Evolutionary conservation across 768 basidiomycete species (phyloP), one percentile per base, ranked within the genome.

Genomic region (Tylopilus plumbeoviolaceoides): DNA sequence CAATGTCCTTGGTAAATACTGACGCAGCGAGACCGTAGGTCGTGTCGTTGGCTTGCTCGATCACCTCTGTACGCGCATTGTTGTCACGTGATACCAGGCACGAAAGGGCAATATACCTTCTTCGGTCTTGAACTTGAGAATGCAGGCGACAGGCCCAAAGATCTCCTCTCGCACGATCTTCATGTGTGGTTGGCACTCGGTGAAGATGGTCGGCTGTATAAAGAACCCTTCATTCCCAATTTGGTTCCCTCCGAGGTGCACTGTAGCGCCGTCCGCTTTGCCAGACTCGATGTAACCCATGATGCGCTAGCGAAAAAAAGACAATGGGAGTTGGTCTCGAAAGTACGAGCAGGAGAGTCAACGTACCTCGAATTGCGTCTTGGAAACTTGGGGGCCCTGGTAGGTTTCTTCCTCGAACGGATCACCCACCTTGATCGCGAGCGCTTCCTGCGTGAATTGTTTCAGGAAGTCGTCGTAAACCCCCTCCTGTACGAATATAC

Each of bases 1-100:
- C 65, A 57, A 79, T 54, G 30, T 54, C 51, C 11, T 45, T 54
- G 1, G 53, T 54, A 36, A 54, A 54, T n/a, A 54, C 53, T 5
- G 53, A 53, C 5, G 53, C 53, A 11, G 51, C 51, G 2, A 54
- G 53, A 27, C 53, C 53, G 15, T 54, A 54, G 17, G 53, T 39
- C 44, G 53, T 54, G 43, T 54, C 12, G 44, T 54, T 54, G 30
- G 53, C 53, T 40, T 54, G 21, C 33, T 55, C 53, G n/a, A 55
- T 25, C 7, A 30, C 28, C 28, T 30, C 33, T 35, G 33, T 9
- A 15, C 7, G 6, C 14, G 6, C 33, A 35, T 1, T 35, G 2
- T 35, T 35, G 14, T 35, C 33, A 35, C 33, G 33, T 35, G 33
- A 35, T 15, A 11, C 33, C 5, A 15, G 35, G 55, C 28, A 10